Evolutionary conservation across 75 land plant species (phyloP).

Genomic region (Pseudotsuga menziesii): DNA sequence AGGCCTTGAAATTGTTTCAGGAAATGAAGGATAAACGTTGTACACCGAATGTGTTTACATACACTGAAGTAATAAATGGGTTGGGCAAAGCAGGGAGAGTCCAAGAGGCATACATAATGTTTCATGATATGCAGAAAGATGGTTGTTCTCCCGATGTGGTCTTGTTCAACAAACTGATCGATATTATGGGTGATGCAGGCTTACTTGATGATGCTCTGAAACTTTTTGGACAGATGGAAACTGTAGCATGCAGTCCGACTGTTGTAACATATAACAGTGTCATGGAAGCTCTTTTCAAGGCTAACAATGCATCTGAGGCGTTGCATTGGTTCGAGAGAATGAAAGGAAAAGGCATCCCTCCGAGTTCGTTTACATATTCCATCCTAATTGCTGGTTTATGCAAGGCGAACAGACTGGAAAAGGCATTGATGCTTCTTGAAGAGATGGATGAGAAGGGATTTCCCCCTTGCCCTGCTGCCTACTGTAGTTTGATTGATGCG

Average conservation of each 20-base stretch:
- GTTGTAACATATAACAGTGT: conserved; percentile 65
- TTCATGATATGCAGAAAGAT: conserved; percentile 47
- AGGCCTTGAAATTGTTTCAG: conserved; percentile 49
- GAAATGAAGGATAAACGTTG: conserved; percentile 67
- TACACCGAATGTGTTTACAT: conserved; percentile 59
- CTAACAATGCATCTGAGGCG: conserved; percentile 38
- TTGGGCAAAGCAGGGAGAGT: conserved; percentile 57
- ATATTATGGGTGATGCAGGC: conserved; percentile 64
- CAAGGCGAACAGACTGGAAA: conserved; percentile 63
- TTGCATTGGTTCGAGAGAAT: conserved; percentile 51
- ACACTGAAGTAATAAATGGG: conserved; percentile 79
- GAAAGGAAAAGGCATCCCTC: conserved; percentile 54
- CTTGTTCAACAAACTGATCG: conserved; percentile 72
- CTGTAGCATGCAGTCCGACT: conserved; percentile 44
- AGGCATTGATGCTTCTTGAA: conserved; percentile 65
- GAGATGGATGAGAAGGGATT: conserved; percentile 88
- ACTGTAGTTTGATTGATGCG: conserved; percentile 64
- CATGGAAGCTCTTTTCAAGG: conserved; percentile 56
- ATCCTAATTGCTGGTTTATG: conserved; percentile 79
- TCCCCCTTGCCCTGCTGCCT: conserved; percentile 72
- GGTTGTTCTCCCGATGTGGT: conserved; percentile 81
- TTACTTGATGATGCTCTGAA: conserved; percentile 50
- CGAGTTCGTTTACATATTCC: conserved; percentile 71
- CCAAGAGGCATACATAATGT: conserved; percentile 65
- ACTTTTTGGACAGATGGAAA: conserved; percentile 60